Evolutionary conservation across 805 yeast genomes (phyloP), one percentile per base, ranked within the genome.

Genomic region (Cephaloascus albidus): DNA sequence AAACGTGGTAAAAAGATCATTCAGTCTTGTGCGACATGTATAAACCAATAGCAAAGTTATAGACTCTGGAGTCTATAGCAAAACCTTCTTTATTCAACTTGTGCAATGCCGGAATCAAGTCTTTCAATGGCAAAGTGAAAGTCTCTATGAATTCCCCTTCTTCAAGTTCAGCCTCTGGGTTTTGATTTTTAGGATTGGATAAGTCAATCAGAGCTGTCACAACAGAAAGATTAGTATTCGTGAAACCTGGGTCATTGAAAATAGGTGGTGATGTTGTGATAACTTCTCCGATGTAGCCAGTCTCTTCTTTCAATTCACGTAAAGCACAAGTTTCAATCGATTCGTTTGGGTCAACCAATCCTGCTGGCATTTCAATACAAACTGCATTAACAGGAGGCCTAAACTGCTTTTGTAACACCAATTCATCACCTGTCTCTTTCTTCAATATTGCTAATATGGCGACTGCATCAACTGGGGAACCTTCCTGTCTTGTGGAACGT

Each of bases 331-430:
- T 60, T 46, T 79, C 88, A 20, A 86, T 59, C 1, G 81, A 57
- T 57, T 93, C 97, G 38, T 76, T 72, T 1, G 89, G 86, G 57
- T 90, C 98, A 33, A 93, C 74, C 45, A 90, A 66, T 0, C 98
- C 98, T 1, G 98, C 98, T 1, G 98, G 98, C 55, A 89, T 72
- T 59, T 90, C 98, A 45, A 90, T 78, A 52, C 94, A 82, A 5
- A 90, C 86, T 16, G 87, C 90, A 39, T 73, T 81, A 3, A 83
- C 84, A 1, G 98, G 97, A 1, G 97, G 96, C 41, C 98, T 72
- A 63, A 83, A 90, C 57, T 90, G 98, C 54, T 85, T 86, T 54
- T 86, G 90, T 15, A 93, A 63, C 5, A 88, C 71, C 20, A 75
- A 52, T 35, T 61, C 55, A 20, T 49, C 46, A 1, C 71, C 72